Conservation (phyloP, 2,329 filamentous ascomycete species). For the Bertia moriformis region DNA sequence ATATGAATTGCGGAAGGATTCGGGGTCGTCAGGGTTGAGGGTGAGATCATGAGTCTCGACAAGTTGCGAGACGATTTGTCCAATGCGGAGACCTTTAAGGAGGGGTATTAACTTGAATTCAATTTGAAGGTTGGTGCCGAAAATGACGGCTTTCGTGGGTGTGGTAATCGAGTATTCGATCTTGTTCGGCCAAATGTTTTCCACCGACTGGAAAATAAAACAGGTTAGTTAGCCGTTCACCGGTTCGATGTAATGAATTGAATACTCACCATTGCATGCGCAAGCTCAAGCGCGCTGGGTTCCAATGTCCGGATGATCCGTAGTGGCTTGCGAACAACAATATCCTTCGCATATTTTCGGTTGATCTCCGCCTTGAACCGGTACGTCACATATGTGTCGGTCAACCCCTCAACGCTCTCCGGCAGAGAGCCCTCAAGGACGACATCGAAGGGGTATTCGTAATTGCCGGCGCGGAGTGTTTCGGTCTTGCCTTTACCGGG, state of each 20-base stretch:
- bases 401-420: conserved; percentile 56
- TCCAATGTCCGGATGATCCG: conserved; percentile 40
- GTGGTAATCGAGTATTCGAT: conserved; percentile 60
- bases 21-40: conserved; percentile 10
- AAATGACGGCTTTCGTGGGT: conserved; percentile 57
- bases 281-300: conserved; percentile 35
- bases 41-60: conserved; percentile 42
- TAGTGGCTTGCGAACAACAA: conserved; percentile 41
- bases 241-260: too few species aligned
- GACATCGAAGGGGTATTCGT: conserved; percentile 41
- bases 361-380: conserved; percentile 57
- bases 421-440: conserved; percentile 34
- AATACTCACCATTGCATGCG: conserved; percentile 41
- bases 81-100: conserved; percentile 52
- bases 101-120: conserved; percentile 55
- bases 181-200: conserved; percentile 64
- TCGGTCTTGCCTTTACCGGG: conserved; percentile 8
- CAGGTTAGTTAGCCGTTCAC: too few species aligned
- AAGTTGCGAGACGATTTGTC: conserved; percentile 47
- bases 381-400: conserved; percentile 54
- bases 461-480: conserved; percentile 33
- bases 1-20: conserved; percentile 17
- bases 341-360: conserved; percentile 53
- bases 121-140: conserved; percentile 50
- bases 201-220: conserved; percentile 35